These are phyloP conservation scores for Kazachstania bromeliacearum DNA, from an alignment of 805 yeast genomes.

Conservation along the genomic window DNA sequence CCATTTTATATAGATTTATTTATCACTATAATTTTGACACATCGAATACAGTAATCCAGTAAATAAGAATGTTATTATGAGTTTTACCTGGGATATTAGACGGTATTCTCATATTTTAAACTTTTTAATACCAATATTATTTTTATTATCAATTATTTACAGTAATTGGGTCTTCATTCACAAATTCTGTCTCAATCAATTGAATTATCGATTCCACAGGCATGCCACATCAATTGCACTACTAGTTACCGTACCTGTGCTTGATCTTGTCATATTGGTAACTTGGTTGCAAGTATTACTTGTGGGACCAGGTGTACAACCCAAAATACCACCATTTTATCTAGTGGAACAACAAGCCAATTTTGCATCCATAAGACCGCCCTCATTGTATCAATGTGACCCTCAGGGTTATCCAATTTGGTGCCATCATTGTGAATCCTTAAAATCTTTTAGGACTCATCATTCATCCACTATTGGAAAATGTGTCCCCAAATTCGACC, in stretches of 20 bases:
- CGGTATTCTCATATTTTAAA: not conserved
- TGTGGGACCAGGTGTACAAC: conserved; percentile 24
- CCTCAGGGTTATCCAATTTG: conserved; percentile 65
- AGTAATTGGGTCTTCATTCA: conserved; percentile 37
- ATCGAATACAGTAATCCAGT: too few species aligned
- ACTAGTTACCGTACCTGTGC: conserved; percentile 9
- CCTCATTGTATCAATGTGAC: conserved; percentile 59
- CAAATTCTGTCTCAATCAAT: conserved; percentile 33
- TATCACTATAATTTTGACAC: too few species aligned
- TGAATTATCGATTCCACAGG: conserved; percentile 9
- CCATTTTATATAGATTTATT: too few species aligned
- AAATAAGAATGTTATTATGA: too few species aligned
- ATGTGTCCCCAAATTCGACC: conserved; percentile 75
- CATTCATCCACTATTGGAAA: conserved; percentile 48
- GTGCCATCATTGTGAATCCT: conserved; percentile 57
- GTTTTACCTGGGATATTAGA: not conserved
- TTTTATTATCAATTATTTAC: conserved; percentile 25
- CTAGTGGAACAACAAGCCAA: not conserved
- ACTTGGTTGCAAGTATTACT: conserved; percentile 17
- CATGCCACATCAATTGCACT: conserved; percentile 19
- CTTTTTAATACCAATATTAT: conserved; percentile 2
- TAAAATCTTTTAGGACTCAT: conserved; percentile 60
- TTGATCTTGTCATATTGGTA: conserved; percentile 8
- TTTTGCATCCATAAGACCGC: conserved; percentile 32
- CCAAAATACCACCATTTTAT: conserved; percentile 18